Evolutionary conservation across 129 eudicot species (phyloP).

Genomic region (Artemisia annua): DNA sequence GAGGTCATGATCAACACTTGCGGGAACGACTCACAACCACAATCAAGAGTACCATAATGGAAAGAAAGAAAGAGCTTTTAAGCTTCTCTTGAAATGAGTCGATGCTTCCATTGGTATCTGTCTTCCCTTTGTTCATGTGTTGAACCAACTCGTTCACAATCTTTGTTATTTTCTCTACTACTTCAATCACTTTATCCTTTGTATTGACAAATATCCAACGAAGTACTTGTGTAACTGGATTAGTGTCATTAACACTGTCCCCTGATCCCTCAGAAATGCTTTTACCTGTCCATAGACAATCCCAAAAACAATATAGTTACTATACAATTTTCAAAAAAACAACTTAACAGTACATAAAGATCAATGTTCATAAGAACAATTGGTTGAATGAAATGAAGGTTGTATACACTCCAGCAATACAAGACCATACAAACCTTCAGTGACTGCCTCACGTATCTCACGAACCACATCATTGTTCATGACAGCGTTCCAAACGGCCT

Average conservation of each 20-base stretch:
- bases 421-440: slow-evolving; percentile 41
- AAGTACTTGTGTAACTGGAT: slow-evolving; percentile 39
- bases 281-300: slow-evolving; percentile 35
- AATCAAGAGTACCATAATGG: slow-evolving; percentile 59
- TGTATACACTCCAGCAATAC: not conserved
- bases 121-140: slow-evolving; percentile 26
- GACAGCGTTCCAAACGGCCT: slow-evolving; percentile 88
- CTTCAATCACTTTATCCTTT: slow-evolving; percentile 56
- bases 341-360: not conserved
- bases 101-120: not conserved
- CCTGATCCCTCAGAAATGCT: slow-evolving; percentile 13
- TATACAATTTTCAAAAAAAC: not conserved
- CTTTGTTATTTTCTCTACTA: slow-evolving; percentile 56
- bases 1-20: slow-evolving; percentile 33
- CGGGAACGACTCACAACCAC: slow-evolving; percentile 59
- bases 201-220: slow-evolving; percentile 50
- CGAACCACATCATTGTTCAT: slow-evolving; percentile 87
- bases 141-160: slow-evolving; percentile 36
- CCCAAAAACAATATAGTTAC: not conserved
- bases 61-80: slow-evolving; percentile 54
- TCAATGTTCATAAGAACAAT: not conserved
- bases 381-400: not conserved
- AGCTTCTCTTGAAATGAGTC: slow-evolving; percentile 48
- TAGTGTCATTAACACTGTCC: slow-evolving; percentile 24
- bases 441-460: slow-evolving; percentile 57